Evolutionary conservation across 495 filamentous ascomycete species (phyloP).

Genomic region (Melanomma pulvis-pyrius): DNA sequence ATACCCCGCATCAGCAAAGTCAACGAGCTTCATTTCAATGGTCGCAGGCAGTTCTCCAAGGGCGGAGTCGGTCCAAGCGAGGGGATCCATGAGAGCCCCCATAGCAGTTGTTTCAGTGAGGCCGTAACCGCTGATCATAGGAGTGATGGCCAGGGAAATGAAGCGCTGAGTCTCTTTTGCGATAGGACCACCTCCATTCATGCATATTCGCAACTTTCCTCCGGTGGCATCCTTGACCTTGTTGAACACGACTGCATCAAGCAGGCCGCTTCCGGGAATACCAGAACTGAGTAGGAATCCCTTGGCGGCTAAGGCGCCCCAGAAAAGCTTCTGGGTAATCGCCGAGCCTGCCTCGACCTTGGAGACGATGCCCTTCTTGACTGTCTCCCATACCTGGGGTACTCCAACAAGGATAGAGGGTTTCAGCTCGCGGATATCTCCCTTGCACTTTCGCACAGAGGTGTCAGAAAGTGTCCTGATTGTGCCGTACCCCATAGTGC

Average conservation of each 20-base stretch:
- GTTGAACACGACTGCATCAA: conserved; percentile 51
- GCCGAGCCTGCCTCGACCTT: conserved; percentile 78
- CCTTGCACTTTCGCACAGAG: conserved; percentile 90
- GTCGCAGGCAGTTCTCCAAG: conserved; percentile 81
- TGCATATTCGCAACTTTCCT: conserved; percentile 46
- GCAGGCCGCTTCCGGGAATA: conserved; percentile 66
- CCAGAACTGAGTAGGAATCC: conserved; percentile 73
- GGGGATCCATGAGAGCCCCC: conserved; percentile 87
- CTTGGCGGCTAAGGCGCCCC: conserved; percentile 86
- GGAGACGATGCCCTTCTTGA: conserved; percentile 94
- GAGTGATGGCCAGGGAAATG: conserved; percentile 50
- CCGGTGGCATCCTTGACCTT: conserved; percentile 52
- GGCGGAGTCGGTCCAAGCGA: conserved; percentile 82
- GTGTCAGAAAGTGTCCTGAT: conserved; percentile 87
- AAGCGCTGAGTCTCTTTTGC: conserved; percentile 51
- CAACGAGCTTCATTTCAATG: conserved; percentile 91
- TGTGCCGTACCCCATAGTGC: conserved; percentile 96
- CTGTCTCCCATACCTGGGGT: conserved; percentile 94
- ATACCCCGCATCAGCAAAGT: conserved; percentile 94
- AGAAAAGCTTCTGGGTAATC: conserved; percentile 83
- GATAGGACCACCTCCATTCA: conserved; percentile 51
- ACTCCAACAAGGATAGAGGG: conserved; percentile 93
- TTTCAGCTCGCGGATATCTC: conserved; percentile 92
- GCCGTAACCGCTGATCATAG: conserved; percentile 74
- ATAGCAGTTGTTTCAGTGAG: conserved; percentile 94